Evolutionary conservation across 495 filamentous ascomycete genomes (phyloP).

Genomic region (Barbatosphaeria neglecta): DNA sequence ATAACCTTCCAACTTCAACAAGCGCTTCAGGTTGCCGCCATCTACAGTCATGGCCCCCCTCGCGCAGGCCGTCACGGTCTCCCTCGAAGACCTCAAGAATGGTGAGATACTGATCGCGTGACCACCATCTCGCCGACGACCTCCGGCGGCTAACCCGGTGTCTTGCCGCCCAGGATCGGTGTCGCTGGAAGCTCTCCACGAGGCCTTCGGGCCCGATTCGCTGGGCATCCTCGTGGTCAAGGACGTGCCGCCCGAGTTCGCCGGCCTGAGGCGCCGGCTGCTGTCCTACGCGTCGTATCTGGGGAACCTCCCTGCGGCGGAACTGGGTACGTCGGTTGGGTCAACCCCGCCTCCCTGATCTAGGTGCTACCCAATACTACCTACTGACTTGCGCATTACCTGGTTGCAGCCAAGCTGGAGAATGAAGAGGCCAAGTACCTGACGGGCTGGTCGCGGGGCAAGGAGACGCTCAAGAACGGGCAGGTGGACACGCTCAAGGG

Average conservation of each 20-base stretch:
- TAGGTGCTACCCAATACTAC: no score
- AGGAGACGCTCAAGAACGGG: slow-evolving; percentile 85
- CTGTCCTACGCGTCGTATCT: slow-evolving; percentile 84
- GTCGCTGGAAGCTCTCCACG: slow-evolving; percentile 59
- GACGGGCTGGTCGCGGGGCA: slow-evolving; percentile 73
- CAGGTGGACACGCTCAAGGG: slow-evolving; percentile 89
- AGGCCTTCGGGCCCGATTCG: slow-evolving; percentile 85
- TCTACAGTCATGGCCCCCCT: slow-evolving; percentile 23
- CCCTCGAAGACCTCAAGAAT: slow-evolving; percentile 38
- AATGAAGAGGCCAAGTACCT: slow-evolving; percentile 51
- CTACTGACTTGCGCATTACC: slow-evolving; percentile 8
- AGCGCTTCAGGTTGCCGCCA: not conserved
- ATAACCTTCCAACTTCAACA: not conserved
- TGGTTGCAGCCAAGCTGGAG: slow-evolving; percentile 54
- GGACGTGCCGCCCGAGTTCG: slow-evolving; percentile 63
- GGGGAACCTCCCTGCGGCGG: slow-evolving; percentile 60
- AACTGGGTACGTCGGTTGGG: slow-evolving; percentile 62
- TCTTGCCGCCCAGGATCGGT: no score
- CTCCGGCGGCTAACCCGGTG: no score
- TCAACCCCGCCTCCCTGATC: no score
- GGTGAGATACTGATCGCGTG: slow-evolving; percentile 26
- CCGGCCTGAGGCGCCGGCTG: slow-evolving; percentile 52
- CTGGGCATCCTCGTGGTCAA: slow-evolving; percentile 88
- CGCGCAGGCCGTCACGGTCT: slow-evolving; percentile 39
- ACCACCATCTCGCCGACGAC: no score